Percentiles rank a stretch among this genome's conserved stretches.
Conservation (phyloP, 2,329 filamentous ascomycete species). For the Mycogone perniciosa region DNA sequence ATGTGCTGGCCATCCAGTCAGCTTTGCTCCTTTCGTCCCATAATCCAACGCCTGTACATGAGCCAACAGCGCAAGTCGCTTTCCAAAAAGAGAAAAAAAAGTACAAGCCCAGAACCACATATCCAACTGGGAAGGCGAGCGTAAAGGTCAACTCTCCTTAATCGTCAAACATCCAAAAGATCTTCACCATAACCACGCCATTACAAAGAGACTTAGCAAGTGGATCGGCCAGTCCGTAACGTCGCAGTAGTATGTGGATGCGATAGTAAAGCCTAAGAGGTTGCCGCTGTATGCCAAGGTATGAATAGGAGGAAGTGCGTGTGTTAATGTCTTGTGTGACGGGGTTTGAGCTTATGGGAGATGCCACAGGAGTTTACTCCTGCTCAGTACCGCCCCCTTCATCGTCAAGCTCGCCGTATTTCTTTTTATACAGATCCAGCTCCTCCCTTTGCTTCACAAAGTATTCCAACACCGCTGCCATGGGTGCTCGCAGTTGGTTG, state of each 20-base stretch:
- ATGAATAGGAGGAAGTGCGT: too few relatives aligned
- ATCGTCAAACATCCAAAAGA: too few relatives aligned
- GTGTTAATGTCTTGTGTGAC: not conserved
- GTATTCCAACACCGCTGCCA: slow-evolving; percentile 61
- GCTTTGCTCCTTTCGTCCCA: not conserved
- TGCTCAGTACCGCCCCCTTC: slow-evolving; percentile 26
- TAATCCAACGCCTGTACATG: not conserved
- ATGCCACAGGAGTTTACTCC: slow-evolving; percentile 8
- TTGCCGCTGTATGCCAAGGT: too few relatives aligned
- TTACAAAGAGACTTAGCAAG: too few relatives aligned
- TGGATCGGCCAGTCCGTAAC: too few relatives aligned
- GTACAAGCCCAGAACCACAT: not conserved
- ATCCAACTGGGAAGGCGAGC: too few relatives aligned
- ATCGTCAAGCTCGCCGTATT: slow-evolving; percentile 39
- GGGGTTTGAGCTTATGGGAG: not conserved
- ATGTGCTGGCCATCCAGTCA: not conserved
- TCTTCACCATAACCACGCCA: too few relatives aligned
- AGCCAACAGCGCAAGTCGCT: not conserved
- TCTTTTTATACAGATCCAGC: slow-evolving; percentile 53
- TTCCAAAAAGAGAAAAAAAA: slow-evolving; percentile 1
- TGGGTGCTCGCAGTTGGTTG: slow-evolving; percentile 69
- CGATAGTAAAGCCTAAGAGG: too few relatives aligned
- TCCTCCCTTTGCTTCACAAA: slow-evolving; percentile 58
- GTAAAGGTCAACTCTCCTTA: too few relatives aligned
- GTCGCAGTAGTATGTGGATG: too few relatives aligned